Base-by-base conservation (phyloP, 106 monocot species). In the Dioscorea alata region DNA sequence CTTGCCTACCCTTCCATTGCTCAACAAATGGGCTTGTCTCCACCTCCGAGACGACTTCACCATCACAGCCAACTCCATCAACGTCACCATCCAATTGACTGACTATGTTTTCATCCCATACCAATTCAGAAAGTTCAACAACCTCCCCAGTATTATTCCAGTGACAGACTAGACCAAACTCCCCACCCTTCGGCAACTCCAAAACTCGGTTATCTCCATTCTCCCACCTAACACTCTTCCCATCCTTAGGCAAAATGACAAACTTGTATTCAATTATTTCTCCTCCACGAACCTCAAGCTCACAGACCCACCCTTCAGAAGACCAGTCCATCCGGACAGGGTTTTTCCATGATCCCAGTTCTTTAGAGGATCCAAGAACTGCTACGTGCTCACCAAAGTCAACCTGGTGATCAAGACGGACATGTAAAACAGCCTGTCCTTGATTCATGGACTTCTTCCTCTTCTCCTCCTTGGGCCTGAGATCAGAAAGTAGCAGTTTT, bases 351-450 rank as follows among this genome's bases (percentile, higher is more conserved):
- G 63, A 64, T 6, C 95, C 95, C 1, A 95, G 70, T 78, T 86
- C 88, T 65, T 76, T 73, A 69, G 25, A 52, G 50, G 95, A 95
- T 4, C 95, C 91, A 2, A 89, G 51, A 1, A 96, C 32, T 13
- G 77, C 84, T 8, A 86, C 85, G 20, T 86, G 79, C 77, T 95
- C 81, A 35, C 95, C 95, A 71, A 90, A 95, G 70, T 77, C 61
- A 12, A 95, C 95, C 85, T 91, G 91, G 80, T 88, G 95, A 21
- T 88, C 61, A 13, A 95, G 78, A 4, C 82, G 73, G 20, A 88
- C 57, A 8, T 71, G 69, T 17, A 96, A 25, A 61, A 35, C 61
- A 35, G 73, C 82, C 63, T 63, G 75, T n/a, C 77, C 72, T 10
- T 59, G 17, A 50, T 57, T 66, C 23, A 24, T 28, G 12, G 73